phyloP scores from a whole-genome alignment of 257 asterid genomes.

The Primulina eburnea region DNA sequence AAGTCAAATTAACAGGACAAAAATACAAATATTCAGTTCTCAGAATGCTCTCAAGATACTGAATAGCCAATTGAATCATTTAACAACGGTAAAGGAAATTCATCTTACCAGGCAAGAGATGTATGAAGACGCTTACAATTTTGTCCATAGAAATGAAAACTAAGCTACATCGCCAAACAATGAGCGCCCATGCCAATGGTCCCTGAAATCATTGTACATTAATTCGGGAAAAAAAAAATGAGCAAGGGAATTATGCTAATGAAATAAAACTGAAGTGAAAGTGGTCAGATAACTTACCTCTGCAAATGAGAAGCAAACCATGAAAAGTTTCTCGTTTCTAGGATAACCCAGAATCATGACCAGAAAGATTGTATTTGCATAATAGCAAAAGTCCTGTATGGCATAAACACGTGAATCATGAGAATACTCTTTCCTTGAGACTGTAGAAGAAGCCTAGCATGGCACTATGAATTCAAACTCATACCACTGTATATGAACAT shows the following conservation, averaged over 20 bases:
- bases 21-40: too few species aligned
- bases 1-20: background rate
- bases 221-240: background rate
- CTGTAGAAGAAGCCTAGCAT: background rate
- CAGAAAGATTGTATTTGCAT: slow-evolving; percentile 86
- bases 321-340: slow-evolving; percentile 83
- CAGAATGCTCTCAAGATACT: background rate
- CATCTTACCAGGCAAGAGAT: slow-evolving; percentile 86
- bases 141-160: slow-evolving; percentile 96
- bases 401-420: slow-evolving; percentile 21
- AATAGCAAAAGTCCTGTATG: slow-evolving; percentile 89
- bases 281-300: slow-evolving; percentile 57
- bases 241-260: slow-evolving; percentile 4
- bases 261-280: slow-evolving; percentile 14
- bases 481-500: too few species aligned
- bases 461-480: background rate
- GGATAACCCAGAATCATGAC: slow-evolving; percentile 79
- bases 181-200: slow-evolving; percentile 98
- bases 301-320: slow-evolving; percentile 98
- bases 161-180: slow-evolving; percentile 94
- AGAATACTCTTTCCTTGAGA: slow-evolving; percentile 5
- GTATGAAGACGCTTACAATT: slow-evolving; percentile 94
- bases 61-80: background rate
- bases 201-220: slow-evolving; percentile 54
- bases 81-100: slow-evolving; percentile 13